Evolutionary conservation across 257 asterid species (phyloP), one percentile per base, ranked within the genome.

Genomic region (Gentiana straminea): DNA sequence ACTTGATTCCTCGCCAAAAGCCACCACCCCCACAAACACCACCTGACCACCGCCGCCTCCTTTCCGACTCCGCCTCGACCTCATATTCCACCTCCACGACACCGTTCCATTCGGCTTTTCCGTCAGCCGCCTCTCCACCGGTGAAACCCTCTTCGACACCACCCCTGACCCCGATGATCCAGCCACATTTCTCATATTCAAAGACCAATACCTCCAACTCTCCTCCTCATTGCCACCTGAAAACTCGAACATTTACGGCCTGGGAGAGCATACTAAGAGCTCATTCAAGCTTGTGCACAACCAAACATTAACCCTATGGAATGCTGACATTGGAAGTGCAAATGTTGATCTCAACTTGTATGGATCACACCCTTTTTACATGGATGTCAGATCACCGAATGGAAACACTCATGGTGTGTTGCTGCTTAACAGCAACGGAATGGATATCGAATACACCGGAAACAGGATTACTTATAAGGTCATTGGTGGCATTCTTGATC

Each of bases 301-400:
- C 47, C 92, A 84, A 73, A 82, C 77, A 0, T 73, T 90, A 13
- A 90, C 96, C 1, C 81, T 86, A 1, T 90, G 98, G 98, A 75
- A 79, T 55, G 84, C 92, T 45, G 98, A 84, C 73, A 81, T 79
- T 7, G 77, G 5, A 2, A 86, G 95, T 54, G 70, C 67, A 1
- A 81, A 68, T 43, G 15, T 41, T 34, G 92, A 86, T 55, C 45
- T 86, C 57, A 90, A 90, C 43, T 59, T 90, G 64, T 86, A 90
- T 44, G 98, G 98, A 0, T 79, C 93, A 2, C 98, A 86, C 66
- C 98, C 98, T 2, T 90, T 90, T 61, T 82, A 90, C 64, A 68
- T 90, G 89, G 97, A 89, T 52, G 81, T 89, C 6, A 68, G 92
- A 24, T 66, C 84, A 62, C 89, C 90, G 0, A 66, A 64, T 11